A percentile compares a stretch with the other conserved stretches of the same genome.
phyloP scores from a whole-genome alignment of 2,329 filamentous ascomycete genomes.

The Thelonectria discophora region DNA sequence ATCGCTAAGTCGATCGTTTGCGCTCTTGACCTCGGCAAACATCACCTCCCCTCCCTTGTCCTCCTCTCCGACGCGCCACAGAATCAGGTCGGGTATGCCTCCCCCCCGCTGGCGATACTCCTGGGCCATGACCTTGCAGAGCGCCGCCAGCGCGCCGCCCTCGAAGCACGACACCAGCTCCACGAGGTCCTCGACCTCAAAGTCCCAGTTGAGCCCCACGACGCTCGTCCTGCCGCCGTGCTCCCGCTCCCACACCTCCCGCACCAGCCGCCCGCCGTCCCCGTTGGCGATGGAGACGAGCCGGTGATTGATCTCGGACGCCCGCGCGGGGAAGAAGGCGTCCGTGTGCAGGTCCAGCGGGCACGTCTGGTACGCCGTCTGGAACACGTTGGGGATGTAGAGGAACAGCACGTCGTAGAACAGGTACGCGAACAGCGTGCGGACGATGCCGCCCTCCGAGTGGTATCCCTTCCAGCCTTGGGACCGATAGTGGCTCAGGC shows the following conservation, averaged over 20 bases:
- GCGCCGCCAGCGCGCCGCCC: conserved; percentile 79
- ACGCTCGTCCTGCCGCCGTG: conserved; percentile 79
- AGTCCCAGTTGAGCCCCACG: conserved; percentile 93
- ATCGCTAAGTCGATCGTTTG: conserved; percentile 93
- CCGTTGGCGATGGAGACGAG: conserved; percentile 90
- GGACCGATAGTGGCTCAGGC: conserved; percentile 82
- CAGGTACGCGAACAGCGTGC: conserved; percentile 90
- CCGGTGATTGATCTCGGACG: conserved; percentile 87
- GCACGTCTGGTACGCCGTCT: conserved; percentile 93
- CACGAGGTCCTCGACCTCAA: conserved; percentile 77
- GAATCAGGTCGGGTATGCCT: conserved; percentile 90
- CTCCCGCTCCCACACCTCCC: conserved; percentile 73
- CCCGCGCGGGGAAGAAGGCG: conserved; percentile 85
- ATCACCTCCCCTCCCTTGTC: conserved; percentile 66
- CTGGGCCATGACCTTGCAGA: conserved; percentile 95
- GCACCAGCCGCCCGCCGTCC: conserved; percentile 72
- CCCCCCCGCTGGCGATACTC: conserved; percentile 89
- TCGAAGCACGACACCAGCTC: conserved; percentile 83
- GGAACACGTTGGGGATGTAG: conserved; percentile 96
- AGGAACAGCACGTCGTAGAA: conserved; percentile 94
- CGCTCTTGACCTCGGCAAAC: conserved; percentile 83
- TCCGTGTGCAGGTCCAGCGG: conserved; percentile 94
- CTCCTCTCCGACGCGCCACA: conserved; percentile 70
- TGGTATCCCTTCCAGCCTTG: conserved; percentile 96
- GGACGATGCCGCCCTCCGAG: conserved; percentile 87